Percentiles rank a stretch among this genome's conserved stretches.
Evolutionary conservation across 2,329 filamentous ascomycete species (phyloP).

Genomic region (Pseudogymnoascus sp.): DNA sequence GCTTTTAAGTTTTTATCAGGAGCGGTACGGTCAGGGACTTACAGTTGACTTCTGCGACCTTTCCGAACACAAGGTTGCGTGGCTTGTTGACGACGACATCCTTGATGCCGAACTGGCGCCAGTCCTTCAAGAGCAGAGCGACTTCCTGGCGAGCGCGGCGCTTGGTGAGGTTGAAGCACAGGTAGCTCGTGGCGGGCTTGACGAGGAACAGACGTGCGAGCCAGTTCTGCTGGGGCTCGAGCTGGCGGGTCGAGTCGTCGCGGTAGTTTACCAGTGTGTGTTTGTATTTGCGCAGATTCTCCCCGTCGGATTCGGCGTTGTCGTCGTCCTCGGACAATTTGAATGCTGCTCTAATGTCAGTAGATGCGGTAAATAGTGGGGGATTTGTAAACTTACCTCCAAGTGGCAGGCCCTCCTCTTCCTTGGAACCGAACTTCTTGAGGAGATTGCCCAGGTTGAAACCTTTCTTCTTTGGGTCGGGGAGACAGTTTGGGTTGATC

Average conservation of each 20-base stretch:
- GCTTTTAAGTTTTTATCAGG: neutral
- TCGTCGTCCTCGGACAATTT: conserved; percentile 22
- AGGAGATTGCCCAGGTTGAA: conserved; percentile 25
- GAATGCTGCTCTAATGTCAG: conserved; percentile 17
- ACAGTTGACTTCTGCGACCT: conserved; percentile 66
- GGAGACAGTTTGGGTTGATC: neutral
- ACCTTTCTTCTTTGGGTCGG: conserved; percentile 21
- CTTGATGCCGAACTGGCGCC: conserved; percentile 72
- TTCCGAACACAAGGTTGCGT: conserved; percentile 70
- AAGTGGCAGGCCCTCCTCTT: conserved; percentile 19
- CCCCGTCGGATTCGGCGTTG: conserved; percentile 12
- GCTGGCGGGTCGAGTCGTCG: conserved; percentile 34
- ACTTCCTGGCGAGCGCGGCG: conserved; percentile 71
- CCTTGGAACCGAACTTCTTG: conserved; percentile 16
- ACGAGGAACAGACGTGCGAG: conserved; percentile 81
- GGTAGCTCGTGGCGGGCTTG: conserved; percentile 66
- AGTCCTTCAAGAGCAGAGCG: conserved; percentile 64
- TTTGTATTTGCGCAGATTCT: conserved; percentile 17
- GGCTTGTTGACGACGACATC: conserved; percentile 72
- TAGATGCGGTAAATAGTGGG: neutral
- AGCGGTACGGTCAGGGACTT: conserved; percentile 31
- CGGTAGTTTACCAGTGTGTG: conserved; percentile 30
- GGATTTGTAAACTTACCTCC: conserved; percentile 19
- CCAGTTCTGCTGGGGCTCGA: conserved; percentile 72
- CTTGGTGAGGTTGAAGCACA: conserved; percentile 69